A percentile compares a stretch with the other conserved stretches of the same genome.
Evolutionary conservation across 371 early-diverging fungal species (phyloP).

Genomic region (Aphelidium insulamus): DNA sequence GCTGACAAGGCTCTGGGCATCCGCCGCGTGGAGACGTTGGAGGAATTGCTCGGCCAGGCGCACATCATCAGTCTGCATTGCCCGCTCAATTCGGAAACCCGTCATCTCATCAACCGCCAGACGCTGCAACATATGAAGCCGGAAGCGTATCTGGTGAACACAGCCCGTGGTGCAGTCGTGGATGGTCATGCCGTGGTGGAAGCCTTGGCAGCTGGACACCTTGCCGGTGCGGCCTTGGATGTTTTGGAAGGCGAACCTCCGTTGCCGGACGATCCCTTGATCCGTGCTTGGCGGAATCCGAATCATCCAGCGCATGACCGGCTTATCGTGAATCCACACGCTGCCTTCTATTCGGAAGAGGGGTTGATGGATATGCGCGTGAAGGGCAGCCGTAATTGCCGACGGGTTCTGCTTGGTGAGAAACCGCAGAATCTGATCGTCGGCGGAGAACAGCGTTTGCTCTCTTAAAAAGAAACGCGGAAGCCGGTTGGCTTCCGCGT

Average conservation of each 20-base stretch:
- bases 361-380: too few relatives aligned
- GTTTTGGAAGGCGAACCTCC: constrained; percentile 23
- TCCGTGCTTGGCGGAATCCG: background rate
- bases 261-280: constrained; percentile 2
- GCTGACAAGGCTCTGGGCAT: constrained; percentile 3
- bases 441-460: too few relatives aligned
- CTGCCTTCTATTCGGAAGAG: too few relatives aligned
- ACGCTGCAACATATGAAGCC: constrained; percentile 26
- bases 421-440: too few relatives aligned
- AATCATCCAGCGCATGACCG: too few relatives aligned
- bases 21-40: constrained; percentile 6
- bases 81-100: constrained; percentile 22
- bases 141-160: constrained; percentile 26
- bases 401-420: too few relatives aligned
- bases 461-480: too few relatives aligned
- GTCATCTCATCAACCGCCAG: constrained; percentile 16
- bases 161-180: constrained; percentile 31
- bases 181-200: constrained; percentile 23
- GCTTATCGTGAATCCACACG: too few relatives aligned
- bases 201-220: constrained; percentile 25
- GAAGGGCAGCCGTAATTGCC: too few relatives aligned
- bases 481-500: too few relatives aligned
- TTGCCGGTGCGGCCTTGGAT: constrained; percentile 27
- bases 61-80: constrained; percentile 32
- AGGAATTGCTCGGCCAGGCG: constrained; percentile 15